Base-by-base conservation (phyloP, 2,329 filamentous ascomycete genomes). In the Fusarium nematophilum region DNA sequence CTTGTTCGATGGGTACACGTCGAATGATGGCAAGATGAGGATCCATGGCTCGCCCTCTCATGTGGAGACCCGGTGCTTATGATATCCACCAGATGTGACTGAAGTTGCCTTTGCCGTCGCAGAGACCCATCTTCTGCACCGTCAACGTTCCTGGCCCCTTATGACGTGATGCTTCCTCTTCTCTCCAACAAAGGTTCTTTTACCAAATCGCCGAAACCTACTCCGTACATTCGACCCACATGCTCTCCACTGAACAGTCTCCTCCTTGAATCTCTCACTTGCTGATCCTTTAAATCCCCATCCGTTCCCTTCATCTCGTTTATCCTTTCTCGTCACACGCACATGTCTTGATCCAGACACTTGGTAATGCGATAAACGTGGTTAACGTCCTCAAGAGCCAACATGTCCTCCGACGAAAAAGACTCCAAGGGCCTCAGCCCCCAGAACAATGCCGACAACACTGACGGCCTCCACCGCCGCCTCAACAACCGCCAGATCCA, bases 401-500 rank as follows among this genome's bases (percentile, higher is more conserved):
- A 46, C 34, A 64, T 64, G 61, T 64, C 61, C 18, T 64, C 60
- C 9, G 52, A 58, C 37, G 59, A 64, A 37, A 64, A 64, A 36
- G 36, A 9, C 18, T 62, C 52, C 29, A 64, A 64, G 61, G 30
- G 57, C 17, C 47, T 23, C 15, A 54, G 47, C 31, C 61, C 61
- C 14, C 29, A 21, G 10, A 36, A 48, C n/a, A 26, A n/a, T 14
- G 62, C 42, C 30, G 62, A 23, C 11, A 65, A 50, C 21, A 10
- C 42, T 0, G 62, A 57, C 13, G 62, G 62, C 9, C 62, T 65
- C 10, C 62, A 65, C 49, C 62, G 62, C 17, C 62, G 62, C 18
- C 62, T 65, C 31, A 65, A 65, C 38, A 65, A 65, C 23, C 59
- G 62, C 21, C 62, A 65, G 10, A 56, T 65, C 1, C 62, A 65